A percentile compares a stretch with the other conserved stretches of the same genome.
Conservation (phyloP, 2,329 filamentous ascomycete genomes). For the Calonectria ilicicola region DNA sequence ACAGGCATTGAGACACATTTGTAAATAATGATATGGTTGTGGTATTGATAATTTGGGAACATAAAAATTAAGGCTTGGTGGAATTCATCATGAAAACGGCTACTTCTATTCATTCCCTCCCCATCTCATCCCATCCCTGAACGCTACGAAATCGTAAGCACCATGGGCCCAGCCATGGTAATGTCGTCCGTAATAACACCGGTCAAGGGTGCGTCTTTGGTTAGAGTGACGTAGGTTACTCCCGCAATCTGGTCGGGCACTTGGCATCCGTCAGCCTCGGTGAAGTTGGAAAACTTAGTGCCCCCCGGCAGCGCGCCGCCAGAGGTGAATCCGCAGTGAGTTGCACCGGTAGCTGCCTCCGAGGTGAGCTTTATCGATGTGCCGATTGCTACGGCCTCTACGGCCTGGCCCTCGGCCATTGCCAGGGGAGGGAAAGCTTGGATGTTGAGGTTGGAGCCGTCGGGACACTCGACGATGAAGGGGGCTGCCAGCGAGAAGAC, state of each 20-base stretch:
- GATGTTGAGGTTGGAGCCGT: conserved; percentile 70
- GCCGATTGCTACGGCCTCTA: conserved; percentile 50
- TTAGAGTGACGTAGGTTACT: conserved; percentile 75
- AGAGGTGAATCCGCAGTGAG: conserved; percentile 76
- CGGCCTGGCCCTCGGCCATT: conserved; percentile 59
- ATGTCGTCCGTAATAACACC: conserved; percentile 71
- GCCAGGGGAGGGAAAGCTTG: conserved; percentile 70
- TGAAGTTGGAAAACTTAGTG: conserved; percentile 70
- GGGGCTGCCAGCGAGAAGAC: conserved; percentile 80
- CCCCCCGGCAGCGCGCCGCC: conserved; percentile 67
- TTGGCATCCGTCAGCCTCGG: conserved; percentile 63
- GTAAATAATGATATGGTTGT: background rate
- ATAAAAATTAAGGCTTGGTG: background rate
- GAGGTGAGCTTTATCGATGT: conserved; percentile 57
- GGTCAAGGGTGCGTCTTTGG: conserved; percentile 62
- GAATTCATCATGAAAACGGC: background rate
- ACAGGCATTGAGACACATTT: no score
- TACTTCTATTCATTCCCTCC: no score
- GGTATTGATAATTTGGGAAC: background rate
- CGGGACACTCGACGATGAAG: conserved; percentile 79
- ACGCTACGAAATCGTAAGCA: conserved; percentile 63
- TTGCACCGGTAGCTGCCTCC: conserved; percentile 62
- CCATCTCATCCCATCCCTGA: no score
- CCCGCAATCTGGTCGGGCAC: conserved; percentile 73
- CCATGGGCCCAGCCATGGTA: conserved; percentile 74